These are phyloP conservation scores for Trichoderma gracile DNA, from an alignment of 2,329 filamentous ascomycete genomes.

Conservation along the genomic window DNA sequence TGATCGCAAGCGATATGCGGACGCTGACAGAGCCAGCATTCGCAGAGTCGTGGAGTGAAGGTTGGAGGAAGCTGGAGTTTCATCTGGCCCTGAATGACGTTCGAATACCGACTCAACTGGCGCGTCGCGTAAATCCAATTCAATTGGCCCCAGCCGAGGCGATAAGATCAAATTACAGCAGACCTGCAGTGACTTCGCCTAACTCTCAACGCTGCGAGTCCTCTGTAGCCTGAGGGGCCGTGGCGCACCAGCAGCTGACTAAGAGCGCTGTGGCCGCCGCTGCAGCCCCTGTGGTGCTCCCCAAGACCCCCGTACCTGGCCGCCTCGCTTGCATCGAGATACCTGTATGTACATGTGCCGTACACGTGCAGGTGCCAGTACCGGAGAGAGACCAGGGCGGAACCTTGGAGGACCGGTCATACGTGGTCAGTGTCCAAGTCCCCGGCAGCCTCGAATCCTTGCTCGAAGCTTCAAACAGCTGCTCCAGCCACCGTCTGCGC, in stretches of 20 bases:
- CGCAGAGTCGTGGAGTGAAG: slow-evolving; percentile 5
- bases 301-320: too few relatives aligned
- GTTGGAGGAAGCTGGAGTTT: not conserved
- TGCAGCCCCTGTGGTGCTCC: too few relatives aligned
- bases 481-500: slow-evolving; percentile 20
- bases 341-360: not conserved
- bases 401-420: slow-evolving; percentile 12
- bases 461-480: slow-evolving; percentile 21
- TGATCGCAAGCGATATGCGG: slow-evolving; percentile 26
- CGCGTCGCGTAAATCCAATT: slow-evolving; percentile 22
- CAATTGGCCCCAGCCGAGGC: not conserved
- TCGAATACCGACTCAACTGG: not conserved
- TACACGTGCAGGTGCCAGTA: slow-evolving; percentile 20
- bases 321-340: too few relatives aligned
- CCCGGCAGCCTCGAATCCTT: slow-evolving; percentile 11
- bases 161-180: slow-evolving; percentile 17
- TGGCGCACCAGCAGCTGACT: slow-evolving; percentile 1
- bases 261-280: not conserved
- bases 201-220: not conserved
- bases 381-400: too few relatives aligned
- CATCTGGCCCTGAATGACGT: slow-evolving; percentile 12
- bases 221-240: not conserved
- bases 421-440: slow-evolving; percentile 19
- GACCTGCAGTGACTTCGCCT: not conserved
- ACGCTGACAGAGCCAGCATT: slow-evolving; percentile 19